Evolutionary conservation across 106 monocot species (phyloP).

Genomic region (Dioscorea dumetorum): DNA sequence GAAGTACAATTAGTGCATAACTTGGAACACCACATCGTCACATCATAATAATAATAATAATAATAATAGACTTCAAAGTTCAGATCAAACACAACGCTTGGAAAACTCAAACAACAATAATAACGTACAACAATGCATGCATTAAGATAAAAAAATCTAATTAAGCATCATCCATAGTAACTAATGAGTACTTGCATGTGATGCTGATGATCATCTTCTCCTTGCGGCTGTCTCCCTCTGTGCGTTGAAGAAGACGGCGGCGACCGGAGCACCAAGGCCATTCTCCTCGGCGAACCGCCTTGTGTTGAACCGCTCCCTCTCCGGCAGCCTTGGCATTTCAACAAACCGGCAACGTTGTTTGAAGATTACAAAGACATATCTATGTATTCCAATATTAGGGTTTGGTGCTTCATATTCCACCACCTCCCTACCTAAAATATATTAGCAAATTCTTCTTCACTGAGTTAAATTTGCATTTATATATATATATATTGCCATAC

Average conservation of each 20-base stretch:
- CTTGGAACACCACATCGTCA: too few species aligned
- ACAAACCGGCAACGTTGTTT: background rate
- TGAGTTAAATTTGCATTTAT: background rate
- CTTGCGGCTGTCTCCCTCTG: background rate
- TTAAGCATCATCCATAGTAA: too few species aligned
- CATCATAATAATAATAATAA: too few species aligned
- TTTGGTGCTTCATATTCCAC: conserved; percentile 5
- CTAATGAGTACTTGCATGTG: background rate
- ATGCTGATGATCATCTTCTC: background rate
- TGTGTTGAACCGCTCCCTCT: background rate
- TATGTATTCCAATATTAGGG: conserved; percentile 7
- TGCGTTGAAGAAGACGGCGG: conserved; percentile 9
- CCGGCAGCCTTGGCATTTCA: background rate
- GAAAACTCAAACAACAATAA: too few species aligned
- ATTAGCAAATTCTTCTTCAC: too few species aligned
- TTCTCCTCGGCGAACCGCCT: background rate
- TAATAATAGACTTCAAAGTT: too few species aligned
- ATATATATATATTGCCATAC: background rate
- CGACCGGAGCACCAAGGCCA: background rate
- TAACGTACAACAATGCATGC: too few species aligned
- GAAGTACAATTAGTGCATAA: too few species aligned
- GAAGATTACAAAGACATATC: conserved; percentile 9
- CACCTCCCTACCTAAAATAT: conserved; percentile 1
- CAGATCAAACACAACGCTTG: too few species aligned
- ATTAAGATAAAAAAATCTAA: too few species aligned